Percentiles rank a stretch among this genome's conserved stretches.
These are phyloP conservation scores for Fusarium veterinarium DNA, from an alignment of 2,329 filamentous ascomycete genomes.

Conservation along the genomic window DNA sequence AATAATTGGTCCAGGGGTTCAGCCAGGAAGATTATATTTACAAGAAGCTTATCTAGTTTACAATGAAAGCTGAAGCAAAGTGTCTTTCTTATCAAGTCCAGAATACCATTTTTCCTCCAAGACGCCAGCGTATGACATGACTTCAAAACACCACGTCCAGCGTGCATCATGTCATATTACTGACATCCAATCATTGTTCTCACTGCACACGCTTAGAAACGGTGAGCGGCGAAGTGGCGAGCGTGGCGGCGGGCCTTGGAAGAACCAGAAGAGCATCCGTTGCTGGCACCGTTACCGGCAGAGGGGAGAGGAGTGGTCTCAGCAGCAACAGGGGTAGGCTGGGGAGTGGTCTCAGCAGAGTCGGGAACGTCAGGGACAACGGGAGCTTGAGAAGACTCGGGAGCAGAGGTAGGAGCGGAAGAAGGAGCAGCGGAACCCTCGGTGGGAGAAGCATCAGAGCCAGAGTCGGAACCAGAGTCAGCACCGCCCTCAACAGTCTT, in stretches of 20 bases:
- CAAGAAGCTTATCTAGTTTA: slow-evolving; percentile 3
- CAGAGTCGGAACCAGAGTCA: not conserved
- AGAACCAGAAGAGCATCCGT: not conserved
- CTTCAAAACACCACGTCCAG: slow-evolving; percentile 14
- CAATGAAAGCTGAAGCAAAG: not conserved
- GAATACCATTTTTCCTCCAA: not conserved
- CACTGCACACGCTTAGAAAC: not conserved
- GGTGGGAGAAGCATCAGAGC: not conserved
- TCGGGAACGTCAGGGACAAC: not conserved
- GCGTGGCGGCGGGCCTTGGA: slow-evolving; percentile 14
- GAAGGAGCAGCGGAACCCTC: not conserved
- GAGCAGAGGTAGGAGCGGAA: not conserved
- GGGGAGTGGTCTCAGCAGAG: not conserved
- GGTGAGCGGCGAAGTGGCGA: not conserved
- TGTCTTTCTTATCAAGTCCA: not conserved
- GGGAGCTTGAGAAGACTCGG: not conserved
- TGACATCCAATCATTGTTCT: not conserved
- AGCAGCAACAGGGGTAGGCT: not conserved
- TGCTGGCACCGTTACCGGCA: not conserved
- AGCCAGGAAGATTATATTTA: slow-evolving; percentile 2
- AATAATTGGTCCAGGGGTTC: fast-evolving
- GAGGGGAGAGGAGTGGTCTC: not conserved
- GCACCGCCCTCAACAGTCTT: slow-evolving; percentile 11
- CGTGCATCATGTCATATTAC: slow-evolving; percentile 11
- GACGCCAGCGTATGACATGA: not conserved